Evolutionary conservation across 768 basidiomycete species (phyloP).

Genomic region (Mycena galopus): DNA sequence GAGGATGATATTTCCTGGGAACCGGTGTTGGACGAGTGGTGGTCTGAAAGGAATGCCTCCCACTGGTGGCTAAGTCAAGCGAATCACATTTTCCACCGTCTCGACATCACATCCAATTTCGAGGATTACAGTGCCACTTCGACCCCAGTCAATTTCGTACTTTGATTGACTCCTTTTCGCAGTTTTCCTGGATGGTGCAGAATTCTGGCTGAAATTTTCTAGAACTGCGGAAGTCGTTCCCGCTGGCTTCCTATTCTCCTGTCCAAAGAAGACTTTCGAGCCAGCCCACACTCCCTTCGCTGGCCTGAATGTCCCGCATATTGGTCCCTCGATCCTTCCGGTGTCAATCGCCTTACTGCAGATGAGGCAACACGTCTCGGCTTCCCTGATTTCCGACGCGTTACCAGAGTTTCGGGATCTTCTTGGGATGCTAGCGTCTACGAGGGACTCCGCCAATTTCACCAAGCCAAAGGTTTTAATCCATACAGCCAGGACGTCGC

Average conservation of each 20-base stretch:
- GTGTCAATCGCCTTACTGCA: background rate
- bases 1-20: too few species aligned
- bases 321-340: slow-evolving; percentile 13
- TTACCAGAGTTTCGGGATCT: background rate
- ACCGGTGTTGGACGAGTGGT: too few species aligned
- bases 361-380: background rate
- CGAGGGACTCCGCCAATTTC: too few species aligned
- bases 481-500: too few species aligned
- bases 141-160: background rate
- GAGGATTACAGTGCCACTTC: background rate
- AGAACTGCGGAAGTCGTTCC: background rate
- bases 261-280: background rate
- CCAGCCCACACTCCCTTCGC: background rate
- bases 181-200: background rate
- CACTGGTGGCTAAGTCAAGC: slow-evolving; percentile 16
- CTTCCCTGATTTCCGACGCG: background rate
- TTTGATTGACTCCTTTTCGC: background rate
- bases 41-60: too few species aligned
- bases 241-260: slow-evolving; percentile 5
- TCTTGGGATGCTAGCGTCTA: background rate
- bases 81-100: slow-evolving; percentile 2
- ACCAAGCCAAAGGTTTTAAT: too few species aligned
- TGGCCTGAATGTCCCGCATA: background rate
- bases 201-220: background rate
- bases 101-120: background rate